Base-by-base conservation (phyloP, 2,329 filamentous ascomycete genomes). In the Westerdykella sp. region DNA sequence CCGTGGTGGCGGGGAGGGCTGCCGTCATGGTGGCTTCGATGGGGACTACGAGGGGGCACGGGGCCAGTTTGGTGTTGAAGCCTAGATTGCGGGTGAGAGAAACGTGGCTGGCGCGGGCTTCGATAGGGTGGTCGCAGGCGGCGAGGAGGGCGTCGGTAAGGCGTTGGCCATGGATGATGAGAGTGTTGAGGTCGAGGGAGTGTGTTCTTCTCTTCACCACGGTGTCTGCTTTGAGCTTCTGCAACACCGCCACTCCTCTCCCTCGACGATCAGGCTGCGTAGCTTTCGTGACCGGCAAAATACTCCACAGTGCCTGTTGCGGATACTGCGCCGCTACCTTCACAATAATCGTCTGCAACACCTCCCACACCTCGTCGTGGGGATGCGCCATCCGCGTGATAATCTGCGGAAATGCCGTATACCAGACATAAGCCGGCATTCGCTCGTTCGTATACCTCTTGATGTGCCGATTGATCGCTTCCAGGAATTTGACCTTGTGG, bases 311-410 rank as follows among this genome's bases (percentile, higher is more conserved):
- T 1, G 90, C 84, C 66, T 98, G 93, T 47, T 87, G 87, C 0
- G 93, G 91, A 65, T 96, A 86, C n/a, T 81, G 75, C 34, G 81
- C 77, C 7, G 95, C 83, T n/a, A 96, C 87, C 62, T 87, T 91
- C 47, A 84, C 72, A 43, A 98, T 89, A 52, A 97, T 91, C 28
- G 77, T 76, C 41, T 83, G 80, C 6, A 99, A 71, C 9, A 86
- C 73, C 45, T 83, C 80, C 67, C 87, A 94, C 1, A 95, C 88
- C 1, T 81, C 79, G 4, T 67, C 67, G 62, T 95, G 87, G 1
- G 84, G 81, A 68, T 98, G 93, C 37, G 86, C 87, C 56, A 99
- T 96, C 25, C 93, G 83, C n/a, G 91, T 93, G 44, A 98, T 86
- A 48, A 98, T 85, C 67, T 98, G 93, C 5, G 93, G 86, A 34